A percentile compares a stretch with the other conserved stretches of the same genome.
phyloP scores from a whole-genome alignment of 306 rosid species.

The Pachyrhizus erosus region DNA sequence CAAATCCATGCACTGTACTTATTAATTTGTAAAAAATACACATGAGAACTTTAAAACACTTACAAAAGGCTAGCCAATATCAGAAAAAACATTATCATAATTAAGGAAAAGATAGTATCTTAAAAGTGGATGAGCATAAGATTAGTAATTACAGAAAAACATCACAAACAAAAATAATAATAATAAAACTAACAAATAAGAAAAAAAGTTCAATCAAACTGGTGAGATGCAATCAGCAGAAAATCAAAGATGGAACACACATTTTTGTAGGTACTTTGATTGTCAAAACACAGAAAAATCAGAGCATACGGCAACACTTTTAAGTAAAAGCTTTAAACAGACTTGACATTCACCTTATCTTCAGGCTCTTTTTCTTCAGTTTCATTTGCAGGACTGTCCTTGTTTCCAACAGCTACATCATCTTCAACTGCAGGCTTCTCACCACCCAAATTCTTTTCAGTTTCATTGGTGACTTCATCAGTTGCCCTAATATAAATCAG shows the following conservation, averaged over 20 bases:
- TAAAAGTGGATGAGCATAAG: neutral
- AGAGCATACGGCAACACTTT: slow-evolving; percentile 5
- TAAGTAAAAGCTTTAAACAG: neutral
- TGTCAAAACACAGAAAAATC: neutral
- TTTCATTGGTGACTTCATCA: slow-evolving; percentile 67
- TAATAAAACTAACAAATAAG: neutral
- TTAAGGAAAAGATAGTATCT: neutral
- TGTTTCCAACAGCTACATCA: slow-evolving; percentile 64
- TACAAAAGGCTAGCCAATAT: neutral
- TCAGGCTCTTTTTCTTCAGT: slow-evolving; percentile 82
- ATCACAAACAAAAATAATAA: neutral
- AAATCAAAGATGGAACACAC: neutral
- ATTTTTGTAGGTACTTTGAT: neutral
- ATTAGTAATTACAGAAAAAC: neutral
- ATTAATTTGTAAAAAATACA: neutral
- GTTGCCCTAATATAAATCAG: slow-evolving; percentile 52
- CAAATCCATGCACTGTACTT: neutral
- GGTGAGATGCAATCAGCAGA: neutral
- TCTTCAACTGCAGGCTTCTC: slow-evolving; percentile 73
- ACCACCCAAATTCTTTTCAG: slow-evolving; percentile 66
- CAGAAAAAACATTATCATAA: neutral
- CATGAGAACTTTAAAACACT: neutral
- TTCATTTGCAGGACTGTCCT: slow-evolving; percentile 71
- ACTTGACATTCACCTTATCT: slow-evolving; percentile 69
- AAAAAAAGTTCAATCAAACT: neutral